A percentile compares a stretch with the other conserved stretches of the same genome.
These are phyloP conservation scores for Trichoderma lentiforme DNA, from an alignment of 2,329 filamentous ascomycete genomes.

Conservation along the genomic window DNA sequence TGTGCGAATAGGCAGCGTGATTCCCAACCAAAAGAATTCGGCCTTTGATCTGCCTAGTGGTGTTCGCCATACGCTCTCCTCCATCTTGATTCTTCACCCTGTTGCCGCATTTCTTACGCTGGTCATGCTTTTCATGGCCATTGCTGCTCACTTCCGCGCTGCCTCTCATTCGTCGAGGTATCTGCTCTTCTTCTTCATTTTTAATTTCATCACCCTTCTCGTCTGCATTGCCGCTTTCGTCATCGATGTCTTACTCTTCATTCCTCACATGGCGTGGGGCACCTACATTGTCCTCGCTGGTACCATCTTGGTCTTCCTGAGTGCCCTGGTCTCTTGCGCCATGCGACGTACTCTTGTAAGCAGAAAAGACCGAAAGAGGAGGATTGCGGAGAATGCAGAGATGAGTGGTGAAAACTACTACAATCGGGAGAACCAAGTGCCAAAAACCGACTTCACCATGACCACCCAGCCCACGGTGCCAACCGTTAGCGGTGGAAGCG, in stretches of 20 bases:
- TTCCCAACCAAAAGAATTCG: slow-evolving; percentile 29
- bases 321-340: slow-evolving; percentile 83
- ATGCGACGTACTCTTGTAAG: slow-evolving; percentile 92
- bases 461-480: slow-evolving; percentile 58
- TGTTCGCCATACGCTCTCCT: slow-evolving; percentile 66
- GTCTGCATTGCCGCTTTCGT: slow-evolving; percentile 84
- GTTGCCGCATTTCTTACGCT: slow-evolving; percentile 83
- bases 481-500: slow-evolving; percentile 53
- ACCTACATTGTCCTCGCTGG: slow-evolving; percentile 90
- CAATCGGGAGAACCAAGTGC: slow-evolving; percentile 59
- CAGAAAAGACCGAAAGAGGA: slow-evolving; percentile 86
- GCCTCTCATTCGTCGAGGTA: slow-evolving; percentile 89
- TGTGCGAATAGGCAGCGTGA: slow-evolving; percentile 24
- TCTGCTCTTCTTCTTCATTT: slow-evolving; percentile 77
- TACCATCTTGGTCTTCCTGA: slow-evolving; percentile 77
- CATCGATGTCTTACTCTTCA: slow-evolving; percentile 89
- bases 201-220: slow-evolving; percentile 80
- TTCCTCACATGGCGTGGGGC: slow-evolving; percentile 90
- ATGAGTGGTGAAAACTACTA: slow-evolving; percentile 97
- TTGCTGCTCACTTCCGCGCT: slow-evolving; percentile 78
- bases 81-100: slow-evolving; percentile 88
- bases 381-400: slow-evolving; percentile 89
- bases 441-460: slow-evolving; percentile 42
- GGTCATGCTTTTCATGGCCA: slow-evolving; percentile 76
- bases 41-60: slow-evolving; percentile 55